phyloP scores from a whole-genome alignment of 2,329 filamentous ascomycete genomes.

The Arthrobotrys sphaeroides region DNA sequence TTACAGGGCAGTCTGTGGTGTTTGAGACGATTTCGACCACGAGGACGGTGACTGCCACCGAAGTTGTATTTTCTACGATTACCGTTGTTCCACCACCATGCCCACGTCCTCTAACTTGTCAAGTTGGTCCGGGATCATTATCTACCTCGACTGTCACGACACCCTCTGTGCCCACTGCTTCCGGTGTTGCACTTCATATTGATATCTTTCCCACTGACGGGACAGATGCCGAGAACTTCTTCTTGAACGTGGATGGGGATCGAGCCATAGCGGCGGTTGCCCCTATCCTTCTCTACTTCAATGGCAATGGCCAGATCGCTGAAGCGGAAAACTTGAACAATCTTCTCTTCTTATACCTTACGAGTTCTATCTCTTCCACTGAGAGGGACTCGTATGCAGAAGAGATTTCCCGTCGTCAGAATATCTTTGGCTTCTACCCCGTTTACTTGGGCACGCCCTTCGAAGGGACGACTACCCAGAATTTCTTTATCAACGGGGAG shows the following conservation, averaged over 20 bases:
- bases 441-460: neutral
- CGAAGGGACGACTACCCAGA: neutral
- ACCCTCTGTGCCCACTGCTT: neutral
- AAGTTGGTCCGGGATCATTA: neutral
- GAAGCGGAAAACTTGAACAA: neutral
- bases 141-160: neutral
- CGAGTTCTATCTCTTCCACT: neutral
- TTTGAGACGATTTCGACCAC: neutral
- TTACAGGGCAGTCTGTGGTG: neutral
- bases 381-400: neutral
- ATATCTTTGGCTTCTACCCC: slow-evolving; percentile 11
- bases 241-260: neutral
- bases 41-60: neutral
- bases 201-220: neutral
- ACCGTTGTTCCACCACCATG: neutral
- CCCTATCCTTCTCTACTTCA: neutral
- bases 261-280: neutral
- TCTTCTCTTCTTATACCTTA: neutral
- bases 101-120: neutral
- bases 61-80: neutral
- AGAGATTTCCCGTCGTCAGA: neutral
- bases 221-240: neutral
- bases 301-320: neutral
- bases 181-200: neutral
- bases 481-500: neutral